Evolutionary conservation across 2,329 filamentous ascomycete species (phyloP).

Genomic region (Neurospora sp.): DNA sequence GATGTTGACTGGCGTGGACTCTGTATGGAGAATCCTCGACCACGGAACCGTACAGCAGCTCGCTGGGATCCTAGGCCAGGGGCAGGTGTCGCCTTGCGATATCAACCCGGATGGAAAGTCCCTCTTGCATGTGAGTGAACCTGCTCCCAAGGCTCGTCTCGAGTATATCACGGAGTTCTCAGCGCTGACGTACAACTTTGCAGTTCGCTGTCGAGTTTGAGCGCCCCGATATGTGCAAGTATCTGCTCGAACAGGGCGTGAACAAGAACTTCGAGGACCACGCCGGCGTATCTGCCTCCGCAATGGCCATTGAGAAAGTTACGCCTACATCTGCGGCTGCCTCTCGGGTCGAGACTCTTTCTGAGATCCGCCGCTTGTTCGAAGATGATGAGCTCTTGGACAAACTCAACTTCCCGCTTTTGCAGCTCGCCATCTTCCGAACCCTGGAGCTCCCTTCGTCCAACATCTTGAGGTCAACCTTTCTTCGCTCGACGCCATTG

Average conservation of each 20-base stretch:
- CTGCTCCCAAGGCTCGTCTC: neutral
- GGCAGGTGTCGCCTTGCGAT: neutral
- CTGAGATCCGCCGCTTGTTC: neutral
- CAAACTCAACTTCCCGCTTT: neutral
- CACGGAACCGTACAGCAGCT: neutral
- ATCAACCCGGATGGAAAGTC: neutral
- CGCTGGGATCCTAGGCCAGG: neutral
- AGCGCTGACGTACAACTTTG: neutral
- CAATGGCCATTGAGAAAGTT: neutral
- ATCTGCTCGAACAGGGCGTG: neutral
- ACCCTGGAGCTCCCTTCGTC: neutral
- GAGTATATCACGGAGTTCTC: neutral
- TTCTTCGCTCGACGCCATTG: neutral
- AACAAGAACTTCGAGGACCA: neutral
- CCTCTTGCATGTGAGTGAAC: neutral
- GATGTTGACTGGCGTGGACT: neutral
- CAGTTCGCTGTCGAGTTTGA: neutral
- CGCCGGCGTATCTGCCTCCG: neutral
- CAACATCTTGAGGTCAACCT: neutral
- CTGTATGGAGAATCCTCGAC: neutral
- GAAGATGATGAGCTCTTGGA: neutral
- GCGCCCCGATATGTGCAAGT: neutral
- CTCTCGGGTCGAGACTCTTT: neutral
- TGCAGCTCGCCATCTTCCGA: neutral
- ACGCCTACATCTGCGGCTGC: neutral